Conservation (phyloP, 169 alveolate species). For the Plasmodium vivax region DNA sequence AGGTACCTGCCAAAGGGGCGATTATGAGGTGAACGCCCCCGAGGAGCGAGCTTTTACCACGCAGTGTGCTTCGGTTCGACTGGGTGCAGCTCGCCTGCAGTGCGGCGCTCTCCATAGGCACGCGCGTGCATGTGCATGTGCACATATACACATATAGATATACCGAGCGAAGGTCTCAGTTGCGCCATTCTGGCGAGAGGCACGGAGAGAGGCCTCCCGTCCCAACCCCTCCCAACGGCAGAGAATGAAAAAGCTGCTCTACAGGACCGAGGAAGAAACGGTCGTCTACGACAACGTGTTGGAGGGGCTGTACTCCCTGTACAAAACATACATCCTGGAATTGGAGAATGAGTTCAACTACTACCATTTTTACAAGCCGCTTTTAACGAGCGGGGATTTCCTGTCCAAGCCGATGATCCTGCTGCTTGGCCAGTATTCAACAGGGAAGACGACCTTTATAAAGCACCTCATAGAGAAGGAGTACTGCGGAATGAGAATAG, state of each 20-base stretch:
- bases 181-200: not conserved
- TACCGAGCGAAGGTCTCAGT: not conserved
- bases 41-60: not conserved
- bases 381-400: constrained; percentile 82
- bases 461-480: constrained; percentile 81
- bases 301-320: constrained; percentile 57
- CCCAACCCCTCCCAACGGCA: not conserved
- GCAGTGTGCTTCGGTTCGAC: not conserved
- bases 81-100: not conserved
- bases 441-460: constrained; percentile 86
- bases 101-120: not conserved
- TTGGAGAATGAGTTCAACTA: constrained; percentile 71
- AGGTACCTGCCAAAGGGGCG: not conserved
- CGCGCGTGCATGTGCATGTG: not conserved
- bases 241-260: constrained; percentile 42
- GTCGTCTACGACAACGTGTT: constrained; percentile 66
- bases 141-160: not conserved
- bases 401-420: constrained; percentile 84
- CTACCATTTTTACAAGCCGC: constrained; percentile 80
- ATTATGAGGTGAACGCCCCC: not conserved
- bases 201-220: not conserved
- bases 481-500: constrained; percentile 84
- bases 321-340: constrained; percentile 75
- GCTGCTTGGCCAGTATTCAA: constrained; percentile 83
- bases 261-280: constrained; percentile 53